These are phyloP conservation scores for Dichomitus squalens DNA, from an alignment of 1,284 basidiomycete species.

Conservation along the genomic window DNA sequence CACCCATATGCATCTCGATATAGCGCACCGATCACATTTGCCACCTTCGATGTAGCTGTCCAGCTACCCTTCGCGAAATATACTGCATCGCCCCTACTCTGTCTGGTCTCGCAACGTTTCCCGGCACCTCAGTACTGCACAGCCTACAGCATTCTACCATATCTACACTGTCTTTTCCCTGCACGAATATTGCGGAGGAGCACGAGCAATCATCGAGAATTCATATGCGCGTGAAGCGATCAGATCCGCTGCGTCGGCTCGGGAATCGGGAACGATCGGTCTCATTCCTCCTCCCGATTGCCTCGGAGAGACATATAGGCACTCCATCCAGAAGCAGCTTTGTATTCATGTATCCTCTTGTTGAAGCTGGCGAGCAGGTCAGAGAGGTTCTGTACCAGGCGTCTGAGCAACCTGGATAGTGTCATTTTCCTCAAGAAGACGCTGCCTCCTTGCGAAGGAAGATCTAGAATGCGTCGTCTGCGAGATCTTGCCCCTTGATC, in stretches of 20 bases:
- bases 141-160: neutral
- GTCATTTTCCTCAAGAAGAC: neutral
- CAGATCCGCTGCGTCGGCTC: neutral
- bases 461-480: neutral
- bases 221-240: neutral
- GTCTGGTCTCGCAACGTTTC: no score
- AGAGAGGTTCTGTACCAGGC: neutral
- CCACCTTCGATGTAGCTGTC: neutral
- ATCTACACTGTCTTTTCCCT: no score
- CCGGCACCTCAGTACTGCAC: neutral
- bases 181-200: no score
- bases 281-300: neutral
- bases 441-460: neutral
- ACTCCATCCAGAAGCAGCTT: neutral
- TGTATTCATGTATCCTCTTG: neutral
- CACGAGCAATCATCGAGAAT: no score
- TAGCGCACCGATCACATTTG: conserved; percentile 6
- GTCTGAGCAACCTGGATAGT: neutral
- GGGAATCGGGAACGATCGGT: neutral
- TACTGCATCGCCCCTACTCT: no score
- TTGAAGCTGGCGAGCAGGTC: neutral
- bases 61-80: neutral
- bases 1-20: conserved; percentile 6
- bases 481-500: neutral
- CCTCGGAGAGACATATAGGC: neutral